phyloP scores from a whole-genome alignment of 2,329 filamentous ascomycete species.

The Passalora sequoiae region DNA sequence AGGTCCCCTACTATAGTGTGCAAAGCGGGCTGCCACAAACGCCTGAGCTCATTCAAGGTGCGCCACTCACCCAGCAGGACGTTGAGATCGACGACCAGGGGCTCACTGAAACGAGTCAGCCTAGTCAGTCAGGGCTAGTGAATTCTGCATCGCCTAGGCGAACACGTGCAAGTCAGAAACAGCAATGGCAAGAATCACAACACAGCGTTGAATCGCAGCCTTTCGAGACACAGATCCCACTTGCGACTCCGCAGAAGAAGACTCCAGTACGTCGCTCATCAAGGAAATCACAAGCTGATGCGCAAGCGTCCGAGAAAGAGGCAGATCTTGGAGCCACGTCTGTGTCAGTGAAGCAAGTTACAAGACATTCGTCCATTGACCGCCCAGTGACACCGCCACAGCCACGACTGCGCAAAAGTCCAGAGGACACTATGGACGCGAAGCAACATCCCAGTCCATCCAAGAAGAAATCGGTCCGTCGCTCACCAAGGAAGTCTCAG shows the following conservation, averaged over 20 bases:
- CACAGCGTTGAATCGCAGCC: too few relatives aligned
- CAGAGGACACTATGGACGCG: conserved; percentile 5
- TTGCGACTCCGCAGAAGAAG: conserved; percentile 5
- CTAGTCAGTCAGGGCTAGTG: not conserved
- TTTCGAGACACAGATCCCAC: too few relatives aligned
- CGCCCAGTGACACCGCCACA: not conserved
- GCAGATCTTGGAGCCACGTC: not conserved
- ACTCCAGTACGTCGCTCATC: conserved; percentile 13
- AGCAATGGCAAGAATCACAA: not conserved
- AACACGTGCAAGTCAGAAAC: conserved; percentile 3
- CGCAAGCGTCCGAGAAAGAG: conserved; percentile 2
- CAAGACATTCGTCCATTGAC: not conserved
- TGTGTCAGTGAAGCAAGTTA: not conserved
- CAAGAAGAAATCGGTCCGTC: conserved; percentile 6
- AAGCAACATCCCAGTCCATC: conserved; percentile 11
- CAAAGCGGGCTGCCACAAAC: conserved; percentile 29
- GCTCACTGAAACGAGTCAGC: not conserved
- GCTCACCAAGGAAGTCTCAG: conserved; percentile 14
- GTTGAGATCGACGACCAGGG: conserved; percentile 9
- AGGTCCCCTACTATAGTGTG: conserved; percentile 1
- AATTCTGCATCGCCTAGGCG: conserved; percentile 6
- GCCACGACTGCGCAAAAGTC: conserved; percentile 6
- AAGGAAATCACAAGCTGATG: conserved; percentile 7
- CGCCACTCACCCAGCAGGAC: conserved; percentile 6
- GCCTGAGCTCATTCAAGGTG: conserved; percentile 36